Percentiles rank a stretch among this genome's conserved stretches.
phyloP scores from a whole-genome alignment of 495 filamentous ascomycete species.

The Collariella sp. region DNA sequence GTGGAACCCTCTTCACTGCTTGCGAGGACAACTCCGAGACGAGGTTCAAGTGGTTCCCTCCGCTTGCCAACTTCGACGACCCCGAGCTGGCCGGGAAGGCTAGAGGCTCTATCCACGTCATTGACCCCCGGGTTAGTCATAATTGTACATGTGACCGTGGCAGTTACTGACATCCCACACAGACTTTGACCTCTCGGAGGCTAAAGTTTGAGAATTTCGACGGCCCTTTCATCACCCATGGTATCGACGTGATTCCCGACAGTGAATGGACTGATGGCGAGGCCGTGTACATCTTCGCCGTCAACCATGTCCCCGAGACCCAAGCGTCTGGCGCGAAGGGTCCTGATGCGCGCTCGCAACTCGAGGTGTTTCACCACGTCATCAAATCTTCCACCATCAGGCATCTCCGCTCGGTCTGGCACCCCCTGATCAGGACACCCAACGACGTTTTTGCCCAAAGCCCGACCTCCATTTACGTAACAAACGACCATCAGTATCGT shows the following conservation, averaged over 20 bases:
- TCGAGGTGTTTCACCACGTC: conserved; percentile 52
- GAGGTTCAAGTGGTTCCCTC: conserved; percentile 50
- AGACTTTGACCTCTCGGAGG: conserved; percentile 44
- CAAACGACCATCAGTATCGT: conserved; percentile 52
- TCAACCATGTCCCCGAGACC: conserved; percentile 45
- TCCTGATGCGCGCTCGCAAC: conserved; percentile 32
- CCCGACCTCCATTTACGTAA: conserved; percentile 46
- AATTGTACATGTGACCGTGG: neutral
- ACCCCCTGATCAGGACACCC: conserved; percentile 46
- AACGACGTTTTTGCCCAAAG: conserved; percentile 50
- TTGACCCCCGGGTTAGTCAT: conserved; percentile 43
- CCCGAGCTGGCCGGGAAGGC: conserved; percentile 21
- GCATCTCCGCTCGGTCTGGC: conserved; percentile 39
- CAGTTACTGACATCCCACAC: neutral
- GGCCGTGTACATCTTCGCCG: conserved; percentile 52
- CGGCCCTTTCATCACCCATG: conserved; percentile 50
- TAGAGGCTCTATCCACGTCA: conserved; percentile 44
- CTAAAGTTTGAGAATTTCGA: conserved; percentile 45
- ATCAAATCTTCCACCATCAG: conserved; percentile 25
- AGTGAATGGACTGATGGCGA: conserved; percentile 30
- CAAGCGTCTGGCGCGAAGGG: conserved; percentile 14
- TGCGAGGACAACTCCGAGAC: conserved; percentile 42
- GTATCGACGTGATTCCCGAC: conserved; percentile 49
- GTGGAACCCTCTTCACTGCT: conserved; percentile 47
- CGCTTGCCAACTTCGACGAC: conserved; percentile 34